Evolutionary conservation across 1,139 yeast species (phyloP), one percentile per base, ranked within the genome.

Genomic region (Yarrowia galli): DNA sequence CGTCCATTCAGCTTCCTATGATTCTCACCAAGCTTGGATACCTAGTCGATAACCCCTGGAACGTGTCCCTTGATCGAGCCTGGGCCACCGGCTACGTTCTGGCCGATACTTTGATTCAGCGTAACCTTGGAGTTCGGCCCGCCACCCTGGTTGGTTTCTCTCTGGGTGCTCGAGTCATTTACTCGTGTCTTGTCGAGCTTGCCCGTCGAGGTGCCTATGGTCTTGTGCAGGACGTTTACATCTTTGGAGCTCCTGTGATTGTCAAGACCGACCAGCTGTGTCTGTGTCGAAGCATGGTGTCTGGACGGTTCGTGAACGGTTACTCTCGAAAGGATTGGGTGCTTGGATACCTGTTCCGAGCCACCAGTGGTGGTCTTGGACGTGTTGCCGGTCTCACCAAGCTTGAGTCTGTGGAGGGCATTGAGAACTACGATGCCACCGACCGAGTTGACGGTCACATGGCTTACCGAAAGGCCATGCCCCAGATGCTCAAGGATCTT

Each of bases 1-100:
- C 97, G n/a, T 96, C 98, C 1, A 83, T 96, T 67, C 98, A 95
- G 77, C 81, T 91, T 70, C 99, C 99, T 0, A 88, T 96, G 92
- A 89, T 91, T 70, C 82, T 96, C 58, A 87, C 98, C 0, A 96
- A 96, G 75, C 81, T 96, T 48, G 89, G 97, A 0, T 96, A 96
- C 74, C 79, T 96, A 56, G 83, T 96, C 46, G 99, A 96, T 76
- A 96, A 96, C 74, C 99, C 99, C 0, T 96, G 99, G 99, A 93
- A 89, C 75, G 98, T 95, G 6, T 93, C 99, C 0, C 81, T 96
- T 70, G 98, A 95, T 77, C 84, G 99, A 71, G 99, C 99, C 0
- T 93, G 98, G 98, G 85, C 93, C 65, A 97, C 98, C 0, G 99
- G 99, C 2, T 82, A 88, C 70, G 87, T 96, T 64, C 78, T 96